These are phyloP conservation scores for Alternaria gansuensis DNA, from an alignment of 2,329 filamentous ascomycete genomes.

Conservation along the genomic window DNA sequence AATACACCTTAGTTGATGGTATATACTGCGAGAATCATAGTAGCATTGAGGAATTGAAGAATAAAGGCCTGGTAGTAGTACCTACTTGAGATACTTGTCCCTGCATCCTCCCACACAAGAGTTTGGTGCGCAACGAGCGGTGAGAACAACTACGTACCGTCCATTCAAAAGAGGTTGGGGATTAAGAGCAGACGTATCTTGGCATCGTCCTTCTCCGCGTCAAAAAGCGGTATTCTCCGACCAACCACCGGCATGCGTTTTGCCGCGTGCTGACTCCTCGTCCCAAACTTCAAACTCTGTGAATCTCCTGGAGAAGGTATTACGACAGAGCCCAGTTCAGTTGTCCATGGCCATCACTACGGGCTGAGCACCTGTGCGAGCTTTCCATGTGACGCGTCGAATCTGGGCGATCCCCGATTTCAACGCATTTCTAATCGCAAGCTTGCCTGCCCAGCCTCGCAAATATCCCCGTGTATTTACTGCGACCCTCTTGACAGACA, in stretches of 20 bases:
- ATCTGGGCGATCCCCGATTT: neutral
- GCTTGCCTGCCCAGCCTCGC: neutral
- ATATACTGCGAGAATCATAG: neutral
- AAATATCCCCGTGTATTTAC: neutral
- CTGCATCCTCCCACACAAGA: neutral
- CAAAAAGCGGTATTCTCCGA: slow-evolving; percentile 6
- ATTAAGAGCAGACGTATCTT: slow-evolving; percentile 1
- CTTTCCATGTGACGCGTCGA: slow-evolving; percentile 7
- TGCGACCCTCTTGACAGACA: neutral
- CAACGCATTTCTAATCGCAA: neutral
- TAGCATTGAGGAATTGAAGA: neutral
- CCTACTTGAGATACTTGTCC: neutral
- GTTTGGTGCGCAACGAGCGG: neutral
- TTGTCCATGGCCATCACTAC: neutral
- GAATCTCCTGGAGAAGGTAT: neutral
- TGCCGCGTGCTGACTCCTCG: neutral
- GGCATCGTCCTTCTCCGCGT: slow-evolving; percentile 6
- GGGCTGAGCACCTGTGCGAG: neutral
- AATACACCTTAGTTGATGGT: neutral
- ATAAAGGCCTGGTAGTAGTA: neutral
- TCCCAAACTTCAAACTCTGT: neutral
- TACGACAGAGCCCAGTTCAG: neutral
- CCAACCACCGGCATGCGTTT: neutral
- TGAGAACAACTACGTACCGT: slow-evolving; percentile 4
- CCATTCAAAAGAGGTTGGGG: neutral